Evolutionary conservation across 768 basidiomycete species (phyloP).

Genomic region (Naganishia randhawae): DNA sequence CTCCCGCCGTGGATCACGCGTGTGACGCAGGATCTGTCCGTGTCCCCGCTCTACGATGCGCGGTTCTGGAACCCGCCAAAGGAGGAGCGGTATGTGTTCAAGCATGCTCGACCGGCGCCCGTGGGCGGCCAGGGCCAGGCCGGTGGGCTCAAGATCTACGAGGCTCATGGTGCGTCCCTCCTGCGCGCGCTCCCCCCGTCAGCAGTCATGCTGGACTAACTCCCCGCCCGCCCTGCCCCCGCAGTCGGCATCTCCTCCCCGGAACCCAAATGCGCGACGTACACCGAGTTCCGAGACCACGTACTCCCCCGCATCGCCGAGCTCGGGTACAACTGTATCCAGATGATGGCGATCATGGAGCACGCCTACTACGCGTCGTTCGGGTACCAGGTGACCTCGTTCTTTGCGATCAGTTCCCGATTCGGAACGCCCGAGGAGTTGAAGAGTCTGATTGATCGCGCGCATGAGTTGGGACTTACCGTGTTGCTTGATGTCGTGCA

Average conservation of each 20-base stretch:
- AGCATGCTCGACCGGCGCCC: slow-evolving; percentile 63
- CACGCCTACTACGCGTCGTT: slow-evolving; percentile 98
- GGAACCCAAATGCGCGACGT: slow-evolving; percentile 82
- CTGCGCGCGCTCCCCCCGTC: neutral
- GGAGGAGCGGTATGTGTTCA: slow-evolving; percentile 71
- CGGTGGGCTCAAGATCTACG: slow-evolving; percentile 68
- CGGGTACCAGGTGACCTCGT: slow-evolving; percentile 95
- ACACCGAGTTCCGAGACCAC: slow-evolving; percentile 87
- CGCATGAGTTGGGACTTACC: slow-evolving; percentile 85
- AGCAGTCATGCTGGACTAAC: too few species aligned
- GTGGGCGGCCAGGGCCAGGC: slow-evolving; percentile 57
- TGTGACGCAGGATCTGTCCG: slow-evolving; percentile 85
- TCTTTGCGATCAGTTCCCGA: slow-evolving; percentile 95
- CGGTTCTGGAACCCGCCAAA: slow-evolving; percentile 96
- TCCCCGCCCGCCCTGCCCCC: neutral
- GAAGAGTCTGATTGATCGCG: slow-evolving; percentile 89
- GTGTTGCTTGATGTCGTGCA: slow-evolving; percentile 96
- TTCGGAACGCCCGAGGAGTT: slow-evolving; percentile 90
- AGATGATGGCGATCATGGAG: slow-evolving; percentile 98
- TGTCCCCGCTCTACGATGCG: slow-evolving; percentile 90
- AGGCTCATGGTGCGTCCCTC: slow-evolving; percentile 65
- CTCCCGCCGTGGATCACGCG: slow-evolving; percentile 90
- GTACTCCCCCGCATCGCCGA: slow-evolving; percentile 80
- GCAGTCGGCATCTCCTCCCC: slow-evolving; percentile 86
- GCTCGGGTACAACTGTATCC: slow-evolving; percentile 93